A percentile compares a stretch with the other conserved stretches of the same genome.
These are phyloP conservation scores for Clonostachys byssicola DNA, from an alignment of 2,329 filamentous ascomycete genomes.

Conservation along the genomic window DNA sequence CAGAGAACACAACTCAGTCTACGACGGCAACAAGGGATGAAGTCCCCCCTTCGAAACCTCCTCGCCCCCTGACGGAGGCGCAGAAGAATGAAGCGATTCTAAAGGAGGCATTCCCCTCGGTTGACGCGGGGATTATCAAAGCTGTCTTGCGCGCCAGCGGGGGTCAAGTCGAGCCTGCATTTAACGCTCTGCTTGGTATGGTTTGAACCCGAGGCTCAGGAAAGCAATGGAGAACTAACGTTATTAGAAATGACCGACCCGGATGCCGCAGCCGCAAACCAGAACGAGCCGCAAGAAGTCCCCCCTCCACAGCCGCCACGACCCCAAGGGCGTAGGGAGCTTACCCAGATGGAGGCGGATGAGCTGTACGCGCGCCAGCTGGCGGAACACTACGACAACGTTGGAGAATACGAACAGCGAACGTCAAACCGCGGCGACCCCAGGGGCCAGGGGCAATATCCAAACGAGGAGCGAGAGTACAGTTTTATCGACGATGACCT, in stretches of 20 bases:
- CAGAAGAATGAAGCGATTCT: conserved; percentile 85
- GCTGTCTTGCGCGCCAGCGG: conserved; percentile 84
- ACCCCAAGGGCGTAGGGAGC: conserved; percentile 57
- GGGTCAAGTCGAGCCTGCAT: conserved; percentile 86
- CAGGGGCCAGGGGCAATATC: conserved; percentile 5
- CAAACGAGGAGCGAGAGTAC: conserved; percentile 66
- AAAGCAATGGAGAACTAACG: conserved; percentile 5
- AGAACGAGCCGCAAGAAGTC: conserved; percentile 47
- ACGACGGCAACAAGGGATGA: conserved; percentile 14
- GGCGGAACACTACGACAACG: conserved; percentile 80
- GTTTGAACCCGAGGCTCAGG: background rate
- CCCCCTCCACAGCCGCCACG: conserved; percentile 77
- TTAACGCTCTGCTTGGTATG: conserved; percentile 85
- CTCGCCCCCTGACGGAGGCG: conserved; percentile 73
- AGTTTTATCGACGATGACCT: conserved; percentile 97
- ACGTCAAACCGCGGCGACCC: conserved; percentile 36
- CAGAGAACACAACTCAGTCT: conserved; percentile 7
- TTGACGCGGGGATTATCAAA: conserved; percentile 77
- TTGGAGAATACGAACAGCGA: conserved; percentile 52
- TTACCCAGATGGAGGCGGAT: conserved; percentile 83
- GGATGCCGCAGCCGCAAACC: conserved; percentile 56
- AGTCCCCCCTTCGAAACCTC: conserved; percentile 72
- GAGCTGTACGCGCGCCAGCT: conserved; percentile 90
- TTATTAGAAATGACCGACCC: conserved; percentile 72
- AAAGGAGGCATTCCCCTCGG: conserved; percentile 87